Base-by-base conservation (phyloP, 768 basidiomycete genomes). In the Strobilomyces confusus region DNA sequence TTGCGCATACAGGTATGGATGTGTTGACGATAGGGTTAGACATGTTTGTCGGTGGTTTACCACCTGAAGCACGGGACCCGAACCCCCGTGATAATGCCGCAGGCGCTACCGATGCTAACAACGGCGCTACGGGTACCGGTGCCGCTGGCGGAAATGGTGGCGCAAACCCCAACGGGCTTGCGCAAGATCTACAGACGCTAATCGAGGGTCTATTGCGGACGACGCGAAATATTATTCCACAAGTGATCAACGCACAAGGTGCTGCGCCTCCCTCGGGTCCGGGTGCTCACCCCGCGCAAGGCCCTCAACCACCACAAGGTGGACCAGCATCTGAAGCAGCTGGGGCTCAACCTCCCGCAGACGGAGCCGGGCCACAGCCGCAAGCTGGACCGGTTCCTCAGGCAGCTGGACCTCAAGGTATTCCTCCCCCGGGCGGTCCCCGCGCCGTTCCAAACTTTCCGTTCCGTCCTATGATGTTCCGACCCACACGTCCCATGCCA, bases 11-110 rank as follows among this genome's bases (percentile, higher is more conserved):
- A 56, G 69, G 51, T 49, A 47, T 62, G 1, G 67, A 69, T 40
- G 54, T 72, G 6, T 4, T 76, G 23, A 73, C 74, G 19, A 69
- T 76, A 47, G 75, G 75, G n/a, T 57, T 76, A 26, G 74, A 76
- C 50, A 69, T 76, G 62, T 67, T 74, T 51, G 55, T 74, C 9
- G 63, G 58, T 41, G 61, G 58, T 37, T 49, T 60, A 13, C 56
- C 54, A 4, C 55, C 51, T 15, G 59, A 41, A 36, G 58, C 49
- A 22, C 42, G 41, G 19, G 62, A 42, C 20, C 58, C 15, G 4
- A 45, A 58, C 45, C 23, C 36, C 54, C 57, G 45, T 37, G 56
- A 55, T 47, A 51, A 56, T 25, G 20, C 53, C 47, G 53, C 46
- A 2, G 55, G 20, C 17, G 52, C 14, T 36, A 45, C 49, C 43